Percentiles rank a stretch among this genome's conserved stretches.
Evolutionary conservation across 1,139 yeast species (phyloP).

Genomic region (Pichia sp.): DNA sequence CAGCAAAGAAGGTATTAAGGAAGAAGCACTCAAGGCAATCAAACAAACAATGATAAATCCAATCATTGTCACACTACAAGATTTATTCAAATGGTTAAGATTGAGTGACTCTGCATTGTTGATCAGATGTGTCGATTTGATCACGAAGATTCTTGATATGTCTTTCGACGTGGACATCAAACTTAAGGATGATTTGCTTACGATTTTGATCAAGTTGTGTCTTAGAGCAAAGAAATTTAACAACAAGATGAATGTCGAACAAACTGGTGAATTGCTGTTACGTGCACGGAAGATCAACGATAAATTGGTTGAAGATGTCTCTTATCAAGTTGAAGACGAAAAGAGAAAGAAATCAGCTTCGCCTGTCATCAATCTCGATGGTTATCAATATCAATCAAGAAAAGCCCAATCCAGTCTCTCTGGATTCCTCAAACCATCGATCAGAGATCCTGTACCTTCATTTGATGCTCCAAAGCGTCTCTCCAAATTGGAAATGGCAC

Average conservation of each 20-base stretch:
- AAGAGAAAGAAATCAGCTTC: conserved; percentile 30
- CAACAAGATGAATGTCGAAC: conserved; percentile 60
- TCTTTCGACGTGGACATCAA: conserved; percentile 46
- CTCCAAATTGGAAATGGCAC: conserved; percentile 32
- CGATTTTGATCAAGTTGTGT: conserved; percentile 59
- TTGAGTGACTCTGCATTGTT: conserved; percentile 76
- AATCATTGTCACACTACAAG: conserved; percentile 51
- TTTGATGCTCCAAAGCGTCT: conserved; percentile 25
- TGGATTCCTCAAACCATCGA: conserved; percentile 26
- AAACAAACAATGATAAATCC: conserved; percentile 34
- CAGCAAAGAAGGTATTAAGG: conserved; percentile 23
- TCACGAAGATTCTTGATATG: conserved; percentile 63
- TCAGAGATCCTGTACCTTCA: conserved; percentile 11
- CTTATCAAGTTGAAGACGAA: conserved; percentile 44
- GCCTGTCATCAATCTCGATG: conserved; percentile 14
- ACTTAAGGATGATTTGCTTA: conserved; percentile 50
- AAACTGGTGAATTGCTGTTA: conserved; percentile 53
- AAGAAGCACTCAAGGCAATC: conserved; percentile 10
- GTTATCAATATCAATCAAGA: conserved; percentile 16
- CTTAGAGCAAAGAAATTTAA: conserved; percentile 63
- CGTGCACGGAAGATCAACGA: conserved; percentile 56
- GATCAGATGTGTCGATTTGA: conserved; percentile 70
- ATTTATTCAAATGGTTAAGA: conserved; percentile 76
- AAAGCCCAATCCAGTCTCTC: conserved; percentile 28
- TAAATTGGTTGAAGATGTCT: conserved; percentile 50